Evolutionary conservation across 257 asterid species (phyloP), one percentile per base, ranked within the genome.

Genomic region (Datura wrightii): DNA sequence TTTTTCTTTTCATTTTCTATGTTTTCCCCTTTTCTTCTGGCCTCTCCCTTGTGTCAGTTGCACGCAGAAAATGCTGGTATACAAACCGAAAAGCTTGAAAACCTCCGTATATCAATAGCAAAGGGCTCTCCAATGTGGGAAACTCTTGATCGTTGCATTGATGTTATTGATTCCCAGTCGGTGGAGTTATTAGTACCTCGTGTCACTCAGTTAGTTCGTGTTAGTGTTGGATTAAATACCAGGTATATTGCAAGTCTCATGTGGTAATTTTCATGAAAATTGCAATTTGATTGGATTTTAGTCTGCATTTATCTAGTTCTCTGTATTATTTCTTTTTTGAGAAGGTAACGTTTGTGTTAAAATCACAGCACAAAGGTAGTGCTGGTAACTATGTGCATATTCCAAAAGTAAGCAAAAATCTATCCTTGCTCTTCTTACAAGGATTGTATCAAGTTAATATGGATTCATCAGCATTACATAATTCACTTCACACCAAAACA

Each of bases 101-200:
- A 91, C 89, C 86, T 96, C 90, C 92, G 98, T 56, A 92, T 96
- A 82, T 96, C 99, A 82, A 94, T 94, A 11, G 98, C 99, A 84
- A 93, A 86, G 88, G 93, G 98, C 82, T 96, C 99, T 86, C 98
- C 97, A 82, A 96, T 96, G 99, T 96, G 99, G 99, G 98, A 93
- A 93, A 93, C 98, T 89, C 97, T 96, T 87, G 98, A 96, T 79
- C 86, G 95, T 86, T 96, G 99, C 89, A 91, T 96, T 69, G 98
- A 94, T 83, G 94, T 93, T 18, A 93, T 93, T 69, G 99, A 96
- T 92, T 89, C 94, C 80, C 90, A 83, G 63, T 94, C 98, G 31
- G 91, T 96, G 36, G 99, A 94, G 76, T 85, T 88, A 82, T 88
- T 96, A 92, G 92, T 96, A 84, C 98, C 99, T 82, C 99, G 98